Conservation (phyloP, 345 rosid genomes). For the Gossypium anomalum region DNA sequence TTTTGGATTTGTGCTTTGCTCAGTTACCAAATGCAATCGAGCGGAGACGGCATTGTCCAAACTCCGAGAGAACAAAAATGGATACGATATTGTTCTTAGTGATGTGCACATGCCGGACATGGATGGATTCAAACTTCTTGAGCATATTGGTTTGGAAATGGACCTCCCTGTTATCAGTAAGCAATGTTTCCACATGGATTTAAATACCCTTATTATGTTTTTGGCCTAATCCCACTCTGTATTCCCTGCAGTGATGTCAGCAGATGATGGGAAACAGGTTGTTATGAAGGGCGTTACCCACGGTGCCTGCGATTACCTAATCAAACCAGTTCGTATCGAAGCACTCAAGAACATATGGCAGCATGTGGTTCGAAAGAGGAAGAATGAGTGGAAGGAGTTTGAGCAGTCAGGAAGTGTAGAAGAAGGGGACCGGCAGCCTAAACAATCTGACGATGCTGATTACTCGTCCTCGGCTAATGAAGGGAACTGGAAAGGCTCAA, state of each 20-base stretch:
- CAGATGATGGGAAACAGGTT: slow-evolving; percentile 63
- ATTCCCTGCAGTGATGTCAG: slow-evolving; percentile 72
- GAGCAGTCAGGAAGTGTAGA: slow-evolving; percentile 61
- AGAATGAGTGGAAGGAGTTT: slow-evolving; percentile 43
- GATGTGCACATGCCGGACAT: slow-evolving; percentile 92
- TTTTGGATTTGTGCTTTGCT: background rate
- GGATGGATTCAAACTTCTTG: slow-evolving; percentile 82
- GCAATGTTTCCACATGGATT: slow-evolving; percentile 11
- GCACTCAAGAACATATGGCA: slow-evolving; percentile 86
- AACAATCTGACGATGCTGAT: slow-evolving; percentile 45
- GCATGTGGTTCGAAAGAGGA: slow-evolving; percentile 61
- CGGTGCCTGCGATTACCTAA: slow-evolving; percentile 75
- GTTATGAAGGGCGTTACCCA: slow-evolving; percentile 76
- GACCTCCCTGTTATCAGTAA: slow-evolving; percentile 89
- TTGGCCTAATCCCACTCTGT: slow-evolving; percentile 1
- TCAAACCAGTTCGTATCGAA: slow-evolving; percentile 68
- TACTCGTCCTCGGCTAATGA: slow-evolving; percentile 64
- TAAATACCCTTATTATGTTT: background rate
- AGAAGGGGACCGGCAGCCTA: slow-evolving; percentile 48
- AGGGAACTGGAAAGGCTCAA: slow-evolving; percentile 47
- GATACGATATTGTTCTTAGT: slow-evolving; percentile 70
- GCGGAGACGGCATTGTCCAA: slow-evolving; percentile 67
- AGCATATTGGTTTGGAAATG: slow-evolving; percentile 65
- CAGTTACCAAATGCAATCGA: slow-evolving; percentile 89
- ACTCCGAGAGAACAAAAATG: slow-evolving; percentile 45